phyloP scores from a whole-genome alignment of 2,329 filamentous ascomycete genomes.

The Colletotrichum truncatum region DNA sequence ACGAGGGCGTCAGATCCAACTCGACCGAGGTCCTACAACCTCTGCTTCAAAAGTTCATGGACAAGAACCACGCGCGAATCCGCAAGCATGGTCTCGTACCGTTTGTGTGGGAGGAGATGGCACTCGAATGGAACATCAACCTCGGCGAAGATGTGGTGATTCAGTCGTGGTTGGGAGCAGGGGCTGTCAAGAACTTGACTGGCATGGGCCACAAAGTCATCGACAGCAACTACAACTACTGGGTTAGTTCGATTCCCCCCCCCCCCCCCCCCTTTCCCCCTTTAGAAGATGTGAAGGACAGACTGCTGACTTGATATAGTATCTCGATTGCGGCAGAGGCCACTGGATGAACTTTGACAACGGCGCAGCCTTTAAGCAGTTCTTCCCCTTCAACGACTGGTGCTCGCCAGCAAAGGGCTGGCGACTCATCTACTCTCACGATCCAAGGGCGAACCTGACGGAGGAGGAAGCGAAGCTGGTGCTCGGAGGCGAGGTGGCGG shows the following conservation, averaged over 20 bases:
- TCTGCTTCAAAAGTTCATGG: conserved; percentile 80
- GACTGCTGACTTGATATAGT: conserved; percentile 53
- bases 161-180: conserved; percentile 79
- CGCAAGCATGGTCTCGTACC: conserved; percentile 72
- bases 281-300: neutral
- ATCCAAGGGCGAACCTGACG: conserved; percentile 74
- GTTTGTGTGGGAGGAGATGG: conserved; percentile 90
- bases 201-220: conserved; percentile 75
- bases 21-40: conserved; percentile 72
- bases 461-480: conserved; percentile 71
- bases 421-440: conserved; percentile 82
- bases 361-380: conserved; percentile 57
- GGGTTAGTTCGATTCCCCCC: conserved; percentile 64
- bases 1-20: conserved; percentile 77
- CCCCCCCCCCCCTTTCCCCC: too few relatives aligned
- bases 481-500: conserved; percentile 81
- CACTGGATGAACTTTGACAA: conserved; percentile 79
- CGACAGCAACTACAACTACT: conserved; percentile 80
- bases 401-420: conserved; percentile 84
- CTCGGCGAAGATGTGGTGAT: conserved; percentile 77
- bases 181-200: conserved; percentile 68
- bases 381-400: conserved; percentile 82
- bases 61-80: conserved; percentile 74
- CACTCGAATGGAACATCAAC: conserved; percentile 79
- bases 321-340: conserved; percentile 85